phyloP scores from a whole-genome alignment of 2,329 filamentous ascomycete genomes.

The Ramularia endophylla region DNA sequence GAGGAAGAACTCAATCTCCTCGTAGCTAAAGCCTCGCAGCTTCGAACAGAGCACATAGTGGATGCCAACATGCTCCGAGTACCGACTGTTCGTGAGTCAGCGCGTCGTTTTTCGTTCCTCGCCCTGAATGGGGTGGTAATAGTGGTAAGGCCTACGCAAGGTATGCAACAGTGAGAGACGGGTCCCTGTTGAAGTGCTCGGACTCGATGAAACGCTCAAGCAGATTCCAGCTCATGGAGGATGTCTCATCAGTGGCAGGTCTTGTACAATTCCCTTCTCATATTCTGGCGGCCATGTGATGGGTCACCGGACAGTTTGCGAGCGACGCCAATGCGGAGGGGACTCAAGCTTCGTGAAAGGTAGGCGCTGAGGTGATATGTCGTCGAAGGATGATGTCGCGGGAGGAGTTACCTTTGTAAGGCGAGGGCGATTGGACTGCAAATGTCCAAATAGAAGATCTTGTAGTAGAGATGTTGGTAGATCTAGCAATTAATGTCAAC shows the following conservation, averaged over 20 bases:
- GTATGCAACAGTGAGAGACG: conserved; percentile 82
- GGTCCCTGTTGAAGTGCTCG: conserved; percentile 89
- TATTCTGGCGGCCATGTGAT: conserved; percentile 9
- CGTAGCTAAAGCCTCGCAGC: conserved; percentile 81
- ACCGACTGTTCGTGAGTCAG: conserved; percentile 54
- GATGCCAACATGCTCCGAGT: conserved; percentile 84
- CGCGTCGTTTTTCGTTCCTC: background rate
- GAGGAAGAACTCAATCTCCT: conserved; percentile 89
- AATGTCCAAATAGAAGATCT: too few species aligned
- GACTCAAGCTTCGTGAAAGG: too few species aligned
- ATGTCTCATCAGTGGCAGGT: conserved; percentile 12
- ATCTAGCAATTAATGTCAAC: too few species aligned
- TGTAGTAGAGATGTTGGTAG: too few species aligned
- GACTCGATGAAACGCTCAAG: conserved; percentile 87
- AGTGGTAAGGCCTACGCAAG: conserved; percentile 61
- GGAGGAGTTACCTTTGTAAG: too few species aligned
- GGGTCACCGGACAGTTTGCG: conserved; percentile 5
- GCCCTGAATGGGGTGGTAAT: background rate
- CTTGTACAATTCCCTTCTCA: conserved; percentile 6
- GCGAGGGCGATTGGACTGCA: too few species aligned
- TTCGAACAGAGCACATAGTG: conserved; percentile 86
- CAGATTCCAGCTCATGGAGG: conserved; percentile 65
- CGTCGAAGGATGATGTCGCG: too few species aligned
- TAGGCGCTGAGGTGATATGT: too few species aligned
- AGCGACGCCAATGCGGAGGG: conserved; percentile 1